Conservation (phyloP, 176 grass and related monocot species). For the Hordeum marinum region DNA sequence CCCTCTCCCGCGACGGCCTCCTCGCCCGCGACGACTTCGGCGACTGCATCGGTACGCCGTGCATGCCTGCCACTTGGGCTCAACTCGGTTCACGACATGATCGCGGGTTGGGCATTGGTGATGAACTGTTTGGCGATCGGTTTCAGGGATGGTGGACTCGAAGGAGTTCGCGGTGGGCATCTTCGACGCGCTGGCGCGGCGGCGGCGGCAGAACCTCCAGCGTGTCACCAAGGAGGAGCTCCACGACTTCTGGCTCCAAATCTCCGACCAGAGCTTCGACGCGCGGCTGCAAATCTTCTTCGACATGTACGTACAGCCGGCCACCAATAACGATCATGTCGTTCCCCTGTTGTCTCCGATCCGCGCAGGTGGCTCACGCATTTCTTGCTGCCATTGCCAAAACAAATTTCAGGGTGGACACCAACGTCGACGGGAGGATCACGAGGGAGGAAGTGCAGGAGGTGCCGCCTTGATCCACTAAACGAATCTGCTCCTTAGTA, state of each 20-base stretch:
- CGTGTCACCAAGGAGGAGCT: slow-evolving; percentile 87
- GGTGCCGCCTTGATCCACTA: slow-evolving; percentile 20
- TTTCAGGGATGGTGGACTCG: slow-evolving; percentile 81
- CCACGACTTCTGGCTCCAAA: slow-evolving; percentile 97
- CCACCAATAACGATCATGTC: neutral
- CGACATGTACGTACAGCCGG: slow-evolving; percentile 65
- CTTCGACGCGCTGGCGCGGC: slow-evolving; percentile 82
- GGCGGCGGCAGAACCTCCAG: slow-evolving; percentile 64
- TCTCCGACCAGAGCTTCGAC: slow-evolving; percentile 98
- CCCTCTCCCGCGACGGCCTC: slow-evolving; percentile 55
- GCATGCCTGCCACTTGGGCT: too few species aligned
- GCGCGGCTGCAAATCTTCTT: slow-evolving; percentile 95
- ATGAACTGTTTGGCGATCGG: neutral
- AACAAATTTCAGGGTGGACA: slow-evolving; percentile 61
- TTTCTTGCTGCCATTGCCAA: neutral
- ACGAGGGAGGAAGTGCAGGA: slow-evolving; percentile 85
- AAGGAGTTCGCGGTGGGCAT: slow-evolving; percentile 90
- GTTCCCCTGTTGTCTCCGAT: neutral
- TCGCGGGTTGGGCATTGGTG: neutral
- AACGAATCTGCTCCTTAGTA: neutral
- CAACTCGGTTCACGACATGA: too few species aligned
- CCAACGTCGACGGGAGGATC: slow-evolving; percentile 84
- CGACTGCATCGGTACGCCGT: slow-evolving; percentile 65
- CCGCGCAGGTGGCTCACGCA: neutral
- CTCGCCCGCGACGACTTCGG: slow-evolving; percentile 87